A percentile compares a stretch with the other conserved stretches of the same genome.
These are phyloP conservation scores for Boletus subcaerulescens DNA, from an alignment of 768 basidiomycete genomes.

Conservation along the genomic window DNA sequence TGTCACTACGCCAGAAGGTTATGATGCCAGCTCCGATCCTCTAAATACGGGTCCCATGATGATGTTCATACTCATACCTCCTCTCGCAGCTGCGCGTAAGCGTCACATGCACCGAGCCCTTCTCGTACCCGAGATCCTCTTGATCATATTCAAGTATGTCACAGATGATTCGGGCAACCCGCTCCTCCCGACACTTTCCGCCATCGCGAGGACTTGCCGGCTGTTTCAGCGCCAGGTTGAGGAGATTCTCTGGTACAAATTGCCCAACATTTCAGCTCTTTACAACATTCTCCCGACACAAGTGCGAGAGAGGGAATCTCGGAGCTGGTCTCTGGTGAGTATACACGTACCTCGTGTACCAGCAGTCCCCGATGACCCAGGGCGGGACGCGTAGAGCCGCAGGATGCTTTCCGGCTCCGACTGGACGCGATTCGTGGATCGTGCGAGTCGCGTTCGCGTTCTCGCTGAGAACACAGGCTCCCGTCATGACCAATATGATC, in stretches of 20 bases:
- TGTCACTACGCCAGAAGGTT: background rate
- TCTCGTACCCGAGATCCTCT: conserved; percentile 20
- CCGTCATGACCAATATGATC: background rate
- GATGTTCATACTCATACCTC: conserved; percentile 7
- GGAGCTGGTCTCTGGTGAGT: conserved; percentile 23
- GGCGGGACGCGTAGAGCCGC: conserved; percentile 12
- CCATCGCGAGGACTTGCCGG: conserved; percentile 28
- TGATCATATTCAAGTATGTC: conserved; percentile 20
- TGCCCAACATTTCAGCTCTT: conserved; percentile 9
- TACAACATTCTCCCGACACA: conserved; percentile 17
- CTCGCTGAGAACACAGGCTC: background rate
- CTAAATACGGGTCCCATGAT: background rate
- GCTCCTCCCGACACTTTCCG: conserved; percentile 17
- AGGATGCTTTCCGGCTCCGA: conserved; percentile 15
- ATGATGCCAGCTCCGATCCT: background rate
- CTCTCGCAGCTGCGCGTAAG: background rate
- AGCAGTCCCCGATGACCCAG: background rate
- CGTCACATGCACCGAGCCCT: conserved; percentile 16
- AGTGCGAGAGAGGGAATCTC: conserved; percentile 10
- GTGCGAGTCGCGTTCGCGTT: conserved; percentile 16
- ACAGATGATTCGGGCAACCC: conserved; percentile 15
- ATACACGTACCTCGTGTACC: background rate
- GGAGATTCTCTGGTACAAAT: conserved; percentile 21
- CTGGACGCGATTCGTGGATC: conserved; percentile 19
- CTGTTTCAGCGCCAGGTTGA: conserved; percentile 19